Percentiles rank a stretch among this genome's conserved stretches.
Evolutionary conservation across 1,139 yeast species (phyloP).

Genomic region (Pichiaceae sp.): DNA sequence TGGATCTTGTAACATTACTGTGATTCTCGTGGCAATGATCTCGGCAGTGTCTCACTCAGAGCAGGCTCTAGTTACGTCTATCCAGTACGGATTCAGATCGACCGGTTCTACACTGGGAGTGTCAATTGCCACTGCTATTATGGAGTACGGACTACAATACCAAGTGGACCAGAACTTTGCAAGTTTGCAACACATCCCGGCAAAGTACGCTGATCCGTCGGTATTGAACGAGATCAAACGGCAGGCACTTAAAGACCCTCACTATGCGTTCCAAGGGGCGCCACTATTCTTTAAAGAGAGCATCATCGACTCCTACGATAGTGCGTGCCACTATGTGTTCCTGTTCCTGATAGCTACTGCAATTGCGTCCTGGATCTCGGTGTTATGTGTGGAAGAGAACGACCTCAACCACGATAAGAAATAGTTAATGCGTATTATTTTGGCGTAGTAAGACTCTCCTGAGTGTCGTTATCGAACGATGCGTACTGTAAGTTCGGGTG

Average conservation of each 20-base stretch:
- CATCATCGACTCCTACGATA: conserved; percentile 29
- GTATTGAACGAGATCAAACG: conserved; percentile 21
- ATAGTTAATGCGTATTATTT: background rate
- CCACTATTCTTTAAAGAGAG: conserved; percentile 28
- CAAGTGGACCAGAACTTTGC: conserved; percentile 6
- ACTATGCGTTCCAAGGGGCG: conserved; percentile 26
- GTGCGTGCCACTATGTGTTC: conserved; percentile 28
- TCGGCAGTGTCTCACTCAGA: conserved; percentile 34
- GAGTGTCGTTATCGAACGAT: conserved; percentile 10
- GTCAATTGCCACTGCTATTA: conserved; percentile 36
- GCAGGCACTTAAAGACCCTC: conserved; percentile 32
- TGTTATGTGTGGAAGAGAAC: background rate
- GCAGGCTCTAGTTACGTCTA: conserved; percentile 42
- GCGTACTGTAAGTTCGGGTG: conserved; percentile 26
- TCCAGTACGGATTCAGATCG: conserved; percentile 41
- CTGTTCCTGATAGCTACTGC: conserved; percentile 24
- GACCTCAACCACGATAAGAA: background rate
- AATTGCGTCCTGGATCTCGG: background rate
- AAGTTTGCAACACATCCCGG: conserved; percentile 5
- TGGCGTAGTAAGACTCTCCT: conserved; percentile 7
- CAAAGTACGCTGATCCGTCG: conserved; percentile 4
- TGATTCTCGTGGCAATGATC: conserved; percentile 36
- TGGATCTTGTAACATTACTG: conserved; percentile 30
- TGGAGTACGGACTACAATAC: conserved; percentile 22
- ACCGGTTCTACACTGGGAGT: conserved; percentile 45